phyloP scores from a whole-genome alignment of 2,329 filamentous ascomycete species.

The Epichloe festucae region DNA sequence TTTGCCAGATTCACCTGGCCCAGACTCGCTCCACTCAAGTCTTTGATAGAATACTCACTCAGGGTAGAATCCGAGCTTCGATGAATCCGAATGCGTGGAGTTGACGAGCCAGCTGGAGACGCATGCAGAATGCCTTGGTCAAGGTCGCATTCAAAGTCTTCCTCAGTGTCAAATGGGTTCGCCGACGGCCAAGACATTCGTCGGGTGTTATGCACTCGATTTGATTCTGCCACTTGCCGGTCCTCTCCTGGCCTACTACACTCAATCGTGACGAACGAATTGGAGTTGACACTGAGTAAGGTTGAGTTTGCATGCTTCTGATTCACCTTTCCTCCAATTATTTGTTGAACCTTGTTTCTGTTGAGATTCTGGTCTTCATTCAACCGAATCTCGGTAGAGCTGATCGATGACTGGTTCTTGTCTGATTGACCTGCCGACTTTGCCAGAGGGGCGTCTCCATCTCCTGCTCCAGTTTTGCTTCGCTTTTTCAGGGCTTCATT shows the following conservation, averaged over 20 bases:
- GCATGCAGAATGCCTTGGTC: slow-evolving; percentile 24
- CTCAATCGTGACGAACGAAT: not conserved
- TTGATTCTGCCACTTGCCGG: not conserved
- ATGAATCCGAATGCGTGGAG: slow-evolving; percentile 18
- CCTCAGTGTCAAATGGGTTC: slow-evolving; percentile 24
- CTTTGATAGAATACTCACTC: not conserved
- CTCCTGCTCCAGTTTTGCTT: not conserved
- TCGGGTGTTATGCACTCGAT: not conserved
- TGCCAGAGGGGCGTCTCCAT: not conserved
- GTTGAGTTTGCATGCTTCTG: not conserved
- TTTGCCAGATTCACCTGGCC: slow-evolving; percentile 7
- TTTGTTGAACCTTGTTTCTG: slow-evolving; percentile 20
- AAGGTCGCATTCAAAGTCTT: slow-evolving; percentile 24
- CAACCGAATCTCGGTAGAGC: slow-evolving; percentile 18
- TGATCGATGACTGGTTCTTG: slow-evolving; percentile 13
- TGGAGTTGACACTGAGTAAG: not conserved
- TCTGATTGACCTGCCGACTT: not conserved
- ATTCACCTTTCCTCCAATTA: not conserved
- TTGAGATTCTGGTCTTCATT: slow-evolving; percentile 24
- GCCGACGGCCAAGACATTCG: not conserved
- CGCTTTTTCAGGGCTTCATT: slow-evolving; percentile 1
- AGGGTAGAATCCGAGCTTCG: not conserved
- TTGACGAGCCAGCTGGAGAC: slow-evolving; percentile 25
- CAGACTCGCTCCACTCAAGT: slow-evolving; percentile 1
- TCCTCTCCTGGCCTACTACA: not conserved